Evolutionary conservation across 805 yeast species (phyloP).

Genomic region (Teunomyces barrocoloradensis): DNA sequence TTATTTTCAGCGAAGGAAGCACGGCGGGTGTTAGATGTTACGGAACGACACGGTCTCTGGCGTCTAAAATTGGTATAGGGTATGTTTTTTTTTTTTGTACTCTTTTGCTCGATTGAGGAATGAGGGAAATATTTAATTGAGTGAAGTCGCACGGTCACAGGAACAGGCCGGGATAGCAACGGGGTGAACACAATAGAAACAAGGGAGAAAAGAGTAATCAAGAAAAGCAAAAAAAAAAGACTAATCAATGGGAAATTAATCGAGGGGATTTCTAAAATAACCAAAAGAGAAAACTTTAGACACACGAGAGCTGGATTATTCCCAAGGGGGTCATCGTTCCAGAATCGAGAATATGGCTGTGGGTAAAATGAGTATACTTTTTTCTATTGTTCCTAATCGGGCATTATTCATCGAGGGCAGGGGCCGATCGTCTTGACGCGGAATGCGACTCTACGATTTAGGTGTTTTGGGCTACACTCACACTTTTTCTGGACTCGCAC

Average conservation of each 20-base stretch:
- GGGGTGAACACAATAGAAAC: not conserved
- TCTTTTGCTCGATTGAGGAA: not conserved
- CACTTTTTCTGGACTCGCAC: not conserved
- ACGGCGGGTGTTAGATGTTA: not conserved
- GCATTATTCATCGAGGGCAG: not conserved
- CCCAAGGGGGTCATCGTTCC: constrained; percentile 1
- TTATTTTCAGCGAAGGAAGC: not conserved
- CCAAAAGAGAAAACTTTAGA: not conserved
- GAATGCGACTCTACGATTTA: not conserved
- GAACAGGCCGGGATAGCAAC: not conserved
- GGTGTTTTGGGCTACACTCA: not conserved
- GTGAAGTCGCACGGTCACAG: not conserved
- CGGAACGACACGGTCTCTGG: not conserved
- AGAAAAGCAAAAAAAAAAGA: not conserved
- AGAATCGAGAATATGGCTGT: constrained; percentile 1
- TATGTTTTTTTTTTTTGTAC: not conserved
- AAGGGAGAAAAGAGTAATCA: not conserved
- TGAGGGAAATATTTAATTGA: not conserved
- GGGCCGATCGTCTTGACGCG: constrained; percentile 1
- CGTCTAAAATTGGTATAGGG: not conserved
- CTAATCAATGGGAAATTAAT: not conserved
- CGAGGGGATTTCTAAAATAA: not conserved
- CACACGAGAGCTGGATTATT: not conserved
- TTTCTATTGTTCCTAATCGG: constrained; percentile 1
- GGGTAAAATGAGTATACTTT: not conserved